phyloP scores from a whole-genome alignment of 2,329 filamentous ascomycete genomes.

The Alternaria solani region DNA sequence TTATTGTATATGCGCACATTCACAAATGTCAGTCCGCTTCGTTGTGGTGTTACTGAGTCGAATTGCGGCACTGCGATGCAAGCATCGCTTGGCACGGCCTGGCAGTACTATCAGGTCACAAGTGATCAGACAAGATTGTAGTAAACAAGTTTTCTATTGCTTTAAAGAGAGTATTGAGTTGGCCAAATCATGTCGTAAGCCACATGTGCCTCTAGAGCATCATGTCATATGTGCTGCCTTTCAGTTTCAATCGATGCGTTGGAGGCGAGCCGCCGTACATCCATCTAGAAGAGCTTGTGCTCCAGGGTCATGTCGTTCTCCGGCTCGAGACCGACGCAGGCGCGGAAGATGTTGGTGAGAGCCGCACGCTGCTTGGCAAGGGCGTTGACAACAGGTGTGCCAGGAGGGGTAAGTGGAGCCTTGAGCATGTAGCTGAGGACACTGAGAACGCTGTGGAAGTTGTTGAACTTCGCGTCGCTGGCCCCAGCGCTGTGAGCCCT shows the following conservation, averaged over 20 bases:
- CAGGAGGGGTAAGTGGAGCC: conserved; percentile 90
- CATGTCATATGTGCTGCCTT: neutral
- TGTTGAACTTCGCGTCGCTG: conserved; percentile 75
- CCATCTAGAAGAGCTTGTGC: conserved; percentile 84
- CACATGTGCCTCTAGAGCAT: neutral
- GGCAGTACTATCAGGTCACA: neutral
- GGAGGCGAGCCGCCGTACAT: neutral
- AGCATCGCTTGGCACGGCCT: neutral
- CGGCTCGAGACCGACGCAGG: conserved; percentile 93
- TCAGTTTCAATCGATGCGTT: neutral
- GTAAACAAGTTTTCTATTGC: conserved; percentile 17
- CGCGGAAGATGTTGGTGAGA: conserved; percentile 97
- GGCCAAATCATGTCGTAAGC: conserved; percentile 15
- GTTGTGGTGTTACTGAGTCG: neutral
- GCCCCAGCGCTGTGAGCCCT: conserved; percentile 65
- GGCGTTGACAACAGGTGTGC: conserved; percentile 94
- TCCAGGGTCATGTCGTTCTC: conserved; percentile 99
- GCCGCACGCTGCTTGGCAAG: conserved; percentile 95
- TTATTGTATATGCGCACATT: neutral
- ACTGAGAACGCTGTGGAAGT: conserved; percentile 96
- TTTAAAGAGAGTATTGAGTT: conserved; percentile 41
- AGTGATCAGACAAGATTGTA: neutral
- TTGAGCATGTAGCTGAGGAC: conserved; percentile 99
- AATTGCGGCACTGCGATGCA: neutral
- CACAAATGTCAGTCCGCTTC: neutral